These are phyloP conservation scores for Colletotrichum ledebouriae DNA, from an alignment of 2,329 filamentous ascomycete genomes.

Conservation along the genomic window DNA sequence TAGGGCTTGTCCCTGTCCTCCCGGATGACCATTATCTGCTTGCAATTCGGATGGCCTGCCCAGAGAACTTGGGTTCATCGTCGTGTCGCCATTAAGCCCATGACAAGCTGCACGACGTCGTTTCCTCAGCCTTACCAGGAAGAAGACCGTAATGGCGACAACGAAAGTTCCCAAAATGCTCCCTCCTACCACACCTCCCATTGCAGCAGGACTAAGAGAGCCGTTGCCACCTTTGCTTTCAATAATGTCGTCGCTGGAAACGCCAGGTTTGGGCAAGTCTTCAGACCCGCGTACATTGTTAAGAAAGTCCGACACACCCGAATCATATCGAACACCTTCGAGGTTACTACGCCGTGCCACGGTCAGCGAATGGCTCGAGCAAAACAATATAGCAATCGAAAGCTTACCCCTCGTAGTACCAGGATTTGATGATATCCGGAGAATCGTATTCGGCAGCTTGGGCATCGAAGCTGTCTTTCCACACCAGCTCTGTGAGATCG, in stretches of 20 bases:
- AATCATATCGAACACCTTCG: not conserved
- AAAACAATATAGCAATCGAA: not conserved
- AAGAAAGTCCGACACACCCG: not conserved
- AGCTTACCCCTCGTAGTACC: conserved; percentile 30
- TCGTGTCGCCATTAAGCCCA: too few relatives aligned
- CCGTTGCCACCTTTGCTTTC: not conserved
- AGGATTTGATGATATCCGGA: conserved; percentile 5
- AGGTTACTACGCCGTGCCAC: not conserved
- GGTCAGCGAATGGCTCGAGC: not conserved
- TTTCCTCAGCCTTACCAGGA: not conserved
- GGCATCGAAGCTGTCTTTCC: conserved; percentile 25
- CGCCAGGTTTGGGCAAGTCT: too few relatives aligned
- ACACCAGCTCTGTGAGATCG: conserved; percentile 17
- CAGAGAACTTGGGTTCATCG: too few relatives aligned
- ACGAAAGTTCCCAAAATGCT: not conserved
- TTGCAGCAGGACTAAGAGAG: not conserved
- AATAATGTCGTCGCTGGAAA: too few relatives aligned
- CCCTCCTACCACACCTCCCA: not conserved
- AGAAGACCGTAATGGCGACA: not conserved
- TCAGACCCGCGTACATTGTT: not conserved
- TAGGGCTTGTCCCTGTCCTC: too few relatives aligned
- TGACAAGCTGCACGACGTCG: too few relatives aligned
- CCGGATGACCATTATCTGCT: too few relatives aligned
- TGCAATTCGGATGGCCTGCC: too few relatives aligned
- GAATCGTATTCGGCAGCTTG: conserved; percentile 16